Conservation (phyloP, 805 yeast species). For the Candida morakotiae region DNA sequence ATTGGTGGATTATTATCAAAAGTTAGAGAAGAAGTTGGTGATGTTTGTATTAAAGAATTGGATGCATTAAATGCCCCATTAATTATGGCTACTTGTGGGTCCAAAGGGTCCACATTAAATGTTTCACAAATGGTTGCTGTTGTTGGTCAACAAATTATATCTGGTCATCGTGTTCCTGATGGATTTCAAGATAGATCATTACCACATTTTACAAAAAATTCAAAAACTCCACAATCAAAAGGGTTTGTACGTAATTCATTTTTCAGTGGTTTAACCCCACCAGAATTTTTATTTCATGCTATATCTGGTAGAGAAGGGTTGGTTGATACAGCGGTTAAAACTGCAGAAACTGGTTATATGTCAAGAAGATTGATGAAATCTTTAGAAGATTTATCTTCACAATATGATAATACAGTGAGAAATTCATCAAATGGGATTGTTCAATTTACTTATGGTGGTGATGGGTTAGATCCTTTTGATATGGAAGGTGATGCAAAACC, state of each 20-base stretch:
- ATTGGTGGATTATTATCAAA: conserved; percentile 94
- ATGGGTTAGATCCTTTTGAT: conserved; percentile 95
- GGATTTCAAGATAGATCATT: conserved; percentile 99
- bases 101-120: conserved; percentile 95
- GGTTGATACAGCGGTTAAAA: conserved; percentile 98
- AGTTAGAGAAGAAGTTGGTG: conserved; percentile 98
- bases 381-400: conserved; percentile 89
- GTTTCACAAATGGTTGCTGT: conserved; percentile 99
- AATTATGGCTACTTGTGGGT: conserved; percentile 99
- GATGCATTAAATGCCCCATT: conserved; percentile 91
- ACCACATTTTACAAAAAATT: conserved; percentile 94
- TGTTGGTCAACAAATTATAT: conserved; percentile 97
- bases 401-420: conserved; percentile 91
- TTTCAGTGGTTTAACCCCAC: conserved; percentile 90
- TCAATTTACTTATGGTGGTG: conserved; percentile 98
- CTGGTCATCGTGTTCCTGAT: conserved; percentile 98
- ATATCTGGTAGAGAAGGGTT: conserved; percentile 99
- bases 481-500: conserved; percentile 99
- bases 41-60: conserved; percentile 89
- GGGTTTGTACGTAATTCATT: conserved; percentile 97
- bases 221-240: conserved; percentile 95
- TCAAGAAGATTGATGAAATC: conserved; percentile 98
- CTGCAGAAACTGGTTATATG: conserved; percentile 99
- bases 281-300: conserved; percentile 96
- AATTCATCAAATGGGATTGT: conserved; percentile 95